Percentiles rank a stretch among this genome's conserved stretches.
Evolutionary conservation across 139 green algal species (phyloP).

Genomic region (Micractinium sp.): DNA sequence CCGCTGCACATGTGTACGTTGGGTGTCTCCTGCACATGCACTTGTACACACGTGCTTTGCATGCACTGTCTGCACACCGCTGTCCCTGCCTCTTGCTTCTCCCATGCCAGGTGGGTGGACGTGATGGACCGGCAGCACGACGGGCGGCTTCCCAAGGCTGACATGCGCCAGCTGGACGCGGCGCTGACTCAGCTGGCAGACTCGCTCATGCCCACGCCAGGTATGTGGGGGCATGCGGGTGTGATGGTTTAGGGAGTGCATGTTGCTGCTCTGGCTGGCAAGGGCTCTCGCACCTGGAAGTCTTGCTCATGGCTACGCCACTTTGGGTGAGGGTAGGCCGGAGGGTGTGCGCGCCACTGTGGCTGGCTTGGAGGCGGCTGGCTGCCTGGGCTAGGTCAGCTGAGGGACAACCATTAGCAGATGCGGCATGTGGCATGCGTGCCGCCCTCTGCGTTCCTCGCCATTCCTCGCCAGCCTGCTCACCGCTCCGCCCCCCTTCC

Average conservation of each 20-base stretch:
- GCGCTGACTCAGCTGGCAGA: constrained; percentile 56
- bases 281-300: not conserved
- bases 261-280: not conserved
- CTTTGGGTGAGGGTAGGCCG: not conserved
- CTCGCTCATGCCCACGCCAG: constrained; percentile 48
- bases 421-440: too few relatives aligned
- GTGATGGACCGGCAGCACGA: constrained; percentile 44
- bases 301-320: not conserved
- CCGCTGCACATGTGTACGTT: too few relatives aligned
- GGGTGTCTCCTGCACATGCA: too few relatives aligned
- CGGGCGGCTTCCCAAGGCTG: constrained; percentile 28
- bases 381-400: too few relatives aligned
- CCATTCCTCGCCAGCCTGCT: not conserved
- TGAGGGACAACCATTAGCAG: not conserved
- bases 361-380: too few relatives aligned
- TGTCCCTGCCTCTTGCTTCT: not conserved
- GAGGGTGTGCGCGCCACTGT: not conserved
- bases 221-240: not conserved
- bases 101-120: constrained; percentile 28
- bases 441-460: not conserved
- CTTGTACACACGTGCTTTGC: too few relatives aligned
- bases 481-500: not conserved
- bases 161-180: constrained; percentile 53
- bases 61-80: too few relatives aligned
- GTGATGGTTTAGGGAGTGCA: not conserved